A percentile compares a stretch with the other conserved stretches of the same genome.
phyloP scores from a whole-genome alignment of 768 basidiomycete genomes.

The Leccinum aurantiacum region DNA sequence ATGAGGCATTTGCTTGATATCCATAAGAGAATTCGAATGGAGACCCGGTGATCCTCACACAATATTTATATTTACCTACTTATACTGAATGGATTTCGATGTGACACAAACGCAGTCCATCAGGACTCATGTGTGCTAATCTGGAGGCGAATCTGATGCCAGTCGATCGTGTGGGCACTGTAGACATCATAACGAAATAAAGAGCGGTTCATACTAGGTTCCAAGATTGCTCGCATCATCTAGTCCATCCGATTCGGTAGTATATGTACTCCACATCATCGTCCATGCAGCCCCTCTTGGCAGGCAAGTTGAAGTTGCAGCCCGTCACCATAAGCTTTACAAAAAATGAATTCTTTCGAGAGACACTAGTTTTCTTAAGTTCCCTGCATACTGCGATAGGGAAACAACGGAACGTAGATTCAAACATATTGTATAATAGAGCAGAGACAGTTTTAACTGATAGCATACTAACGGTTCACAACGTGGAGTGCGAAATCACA shows the following conservation, averaged over 20 bases:
- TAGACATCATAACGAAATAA: background rate
- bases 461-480: background rate
- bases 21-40: too few species aligned
- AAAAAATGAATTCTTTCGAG: constrained; percentile 52
- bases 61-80: background rate
- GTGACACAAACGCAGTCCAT: background rate
- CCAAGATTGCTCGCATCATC: background rate
- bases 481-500: background rate
- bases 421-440: constrained; percentile 19
- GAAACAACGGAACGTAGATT: constrained; percentile 18
- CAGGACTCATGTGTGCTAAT: background rate
- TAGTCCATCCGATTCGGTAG: constrained; percentile 69
- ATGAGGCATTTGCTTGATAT: too few species aligned
- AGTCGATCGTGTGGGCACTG: background rate
- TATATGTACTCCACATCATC: constrained; percentile 68
- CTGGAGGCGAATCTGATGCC: background rate
- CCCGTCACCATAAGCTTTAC: constrained; percentile 41
- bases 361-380: constrained; percentile 16
- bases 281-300: constrained; percentile 30
- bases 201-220: background rate
- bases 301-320: constrained; percentile 1
- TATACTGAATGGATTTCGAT: background rate
- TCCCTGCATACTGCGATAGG: background rate
- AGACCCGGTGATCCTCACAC: too few species aligned
- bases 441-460: constrained; percentile 3